Conservation (phyloP, 306 rosid species). For the Prosopis cineraria region DNA sequence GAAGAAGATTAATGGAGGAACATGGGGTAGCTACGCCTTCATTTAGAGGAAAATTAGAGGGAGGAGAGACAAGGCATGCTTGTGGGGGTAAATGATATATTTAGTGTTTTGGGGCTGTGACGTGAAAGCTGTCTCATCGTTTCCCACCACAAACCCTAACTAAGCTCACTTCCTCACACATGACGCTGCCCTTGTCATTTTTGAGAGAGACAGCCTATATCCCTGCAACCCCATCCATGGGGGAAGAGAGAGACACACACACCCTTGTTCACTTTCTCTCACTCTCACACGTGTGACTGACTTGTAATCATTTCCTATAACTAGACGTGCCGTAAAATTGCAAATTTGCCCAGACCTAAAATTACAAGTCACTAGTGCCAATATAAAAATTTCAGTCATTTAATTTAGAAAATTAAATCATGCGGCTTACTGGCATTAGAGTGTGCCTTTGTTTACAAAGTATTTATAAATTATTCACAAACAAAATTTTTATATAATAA, state of each 20-base stretch:
- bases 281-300: constrained; percentile 73
- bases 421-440: no score
- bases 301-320: not conserved
- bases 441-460: no score
- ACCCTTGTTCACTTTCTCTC: constrained; percentile 28
- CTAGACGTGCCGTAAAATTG: not conserved
- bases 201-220: constrained; percentile 62
- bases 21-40: not conserved
- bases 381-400: not conserved
- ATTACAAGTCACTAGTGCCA: no score
- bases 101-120: constrained; percentile 24
- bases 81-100: not conserved
- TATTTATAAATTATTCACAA: no score
- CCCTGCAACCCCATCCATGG: constrained; percentile 47
- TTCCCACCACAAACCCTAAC: not conserved
- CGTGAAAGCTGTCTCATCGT: constrained; percentile 61
- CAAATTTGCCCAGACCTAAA: not conserved
- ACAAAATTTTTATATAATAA: no score
- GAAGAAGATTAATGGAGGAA: no score
- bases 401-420: no score
- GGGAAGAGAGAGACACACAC: constrained; percentile 16
- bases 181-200: constrained; percentile 69
- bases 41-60: not conserved
- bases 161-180: constrained; percentile 45
- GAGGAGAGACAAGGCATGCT: not conserved